These are phyloP conservation scores for Geotrichum histeridarum DNA, from an alignment of 1,139 yeast genomes.

Conservation along the genomic window DNA sequence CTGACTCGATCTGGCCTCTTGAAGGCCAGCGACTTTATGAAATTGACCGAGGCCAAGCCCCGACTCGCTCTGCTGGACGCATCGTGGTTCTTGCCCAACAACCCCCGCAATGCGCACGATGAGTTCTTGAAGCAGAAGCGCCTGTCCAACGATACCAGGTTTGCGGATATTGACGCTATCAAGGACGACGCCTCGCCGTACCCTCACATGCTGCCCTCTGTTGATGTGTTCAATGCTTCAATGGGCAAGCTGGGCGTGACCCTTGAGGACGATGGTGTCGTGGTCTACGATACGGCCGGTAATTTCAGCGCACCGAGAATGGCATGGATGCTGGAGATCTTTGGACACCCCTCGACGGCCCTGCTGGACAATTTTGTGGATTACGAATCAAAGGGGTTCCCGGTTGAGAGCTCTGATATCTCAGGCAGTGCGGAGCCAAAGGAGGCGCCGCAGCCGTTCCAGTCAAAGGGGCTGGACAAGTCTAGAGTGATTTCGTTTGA, in stretches of 20 bases:
- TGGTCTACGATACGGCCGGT: slow-evolving; percentile 83
- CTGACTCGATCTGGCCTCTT: slow-evolving; percentile 2
- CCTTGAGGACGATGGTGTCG: slow-evolving; percentile 49
- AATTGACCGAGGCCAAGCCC: background rate
- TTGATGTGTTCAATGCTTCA: slow-evolving; percentile 48
- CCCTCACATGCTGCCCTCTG: slow-evolving; percentile 85
- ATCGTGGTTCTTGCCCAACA: slow-evolving; percentile 88
- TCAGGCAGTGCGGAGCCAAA: slow-evolving; percentile 27
- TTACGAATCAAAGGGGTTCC: slow-evolving; percentile 43
- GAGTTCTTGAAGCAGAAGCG: slow-evolving; percentile 42
- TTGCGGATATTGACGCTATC: slow-evolving; percentile 72
- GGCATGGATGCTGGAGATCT: slow-evolving; percentile 78
- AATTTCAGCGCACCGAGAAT: slow-evolving; percentile 85
- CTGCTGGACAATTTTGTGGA: slow-evolving; percentile 63
- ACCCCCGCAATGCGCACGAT: slow-evolving; percentile 49
- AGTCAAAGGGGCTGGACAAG: slow-evolving; percentile 40
- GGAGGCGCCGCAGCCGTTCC: slow-evolving; percentile 29
- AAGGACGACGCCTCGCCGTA: slow-evolving; percentile 54
- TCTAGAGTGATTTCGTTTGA: slow-evolving; percentile 58
- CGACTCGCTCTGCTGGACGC: slow-evolving; percentile 67
- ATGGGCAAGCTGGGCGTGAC: slow-evolving; percentile 32
- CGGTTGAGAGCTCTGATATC: slow-evolving; percentile 36
- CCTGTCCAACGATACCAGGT: slow-evolving; percentile 58
- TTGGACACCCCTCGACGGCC: slow-evolving; percentile 65
- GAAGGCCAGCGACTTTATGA: slow-evolving; percentile 15